phyloP scores from a whole-genome alignment of 129 eudicot genomes.

The Silybum marianum region DNA sequence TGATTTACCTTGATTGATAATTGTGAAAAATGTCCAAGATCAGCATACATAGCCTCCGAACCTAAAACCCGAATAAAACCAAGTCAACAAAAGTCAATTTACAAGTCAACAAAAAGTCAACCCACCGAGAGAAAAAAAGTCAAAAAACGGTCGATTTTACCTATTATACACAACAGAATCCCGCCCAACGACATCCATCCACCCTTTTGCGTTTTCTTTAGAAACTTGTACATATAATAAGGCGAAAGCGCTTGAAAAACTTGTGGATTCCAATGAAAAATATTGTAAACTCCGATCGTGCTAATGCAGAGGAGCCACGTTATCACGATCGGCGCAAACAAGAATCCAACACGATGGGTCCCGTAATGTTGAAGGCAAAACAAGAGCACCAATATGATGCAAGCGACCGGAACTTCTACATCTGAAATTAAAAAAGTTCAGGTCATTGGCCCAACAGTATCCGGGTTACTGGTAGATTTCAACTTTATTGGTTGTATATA shows the following conservation, averaged over 20 bases:
- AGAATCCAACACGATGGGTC: constrained; percentile 78
- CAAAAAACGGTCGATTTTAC: constrained; percentile 24
- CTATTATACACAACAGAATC: constrained; percentile 76
- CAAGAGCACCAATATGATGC: constrained; percentile 67
- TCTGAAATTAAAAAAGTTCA: constrained; percentile 40
- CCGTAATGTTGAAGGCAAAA: constrained; percentile 87
- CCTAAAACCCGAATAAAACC: constrained; percentile 41
- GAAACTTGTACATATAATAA: constrained; percentile 83
- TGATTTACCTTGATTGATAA: constrained; percentile 69
- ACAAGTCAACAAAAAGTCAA: constrained; percentile 3
- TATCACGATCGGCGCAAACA: constrained; percentile 77
- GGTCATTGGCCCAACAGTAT: not conserved
- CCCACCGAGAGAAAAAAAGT: not conserved
- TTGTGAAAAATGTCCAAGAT: constrained; percentile 92
- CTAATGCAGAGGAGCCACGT: constrained; percentile 84
- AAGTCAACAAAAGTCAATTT: not conserved
- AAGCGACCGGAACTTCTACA: constrained; percentile 80
- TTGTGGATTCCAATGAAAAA: constrained; percentile 74
- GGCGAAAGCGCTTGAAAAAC: constrained; percentile 83
- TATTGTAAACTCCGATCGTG: constrained; percentile 78
- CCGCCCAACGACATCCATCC: constrained; percentile 99
- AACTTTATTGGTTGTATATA: not conserved
- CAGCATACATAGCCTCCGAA: constrained; percentile 95
- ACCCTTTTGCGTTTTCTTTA: constrained; percentile 70
- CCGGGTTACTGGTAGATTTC: not conserved